Evolutionary conservation across 768 basidiomycete genomes (phyloP), one percentile per base, ranked within the genome.

Genomic region (Leccinum rimulosum): DNA sequence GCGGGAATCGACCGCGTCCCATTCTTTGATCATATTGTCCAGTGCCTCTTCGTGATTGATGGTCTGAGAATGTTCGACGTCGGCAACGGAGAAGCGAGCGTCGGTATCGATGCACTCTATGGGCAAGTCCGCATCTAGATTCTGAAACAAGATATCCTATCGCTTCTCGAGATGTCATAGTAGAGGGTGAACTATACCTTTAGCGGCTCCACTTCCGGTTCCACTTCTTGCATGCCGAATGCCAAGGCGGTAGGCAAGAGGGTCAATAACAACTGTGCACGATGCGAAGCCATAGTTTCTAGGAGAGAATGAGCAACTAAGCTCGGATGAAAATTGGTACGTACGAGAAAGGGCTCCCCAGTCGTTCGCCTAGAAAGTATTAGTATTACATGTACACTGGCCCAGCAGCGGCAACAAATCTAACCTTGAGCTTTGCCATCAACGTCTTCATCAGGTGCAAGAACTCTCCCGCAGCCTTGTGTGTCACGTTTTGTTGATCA

Each of bases 341-440:
- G 47, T 50, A 86, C 84, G 84, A 51, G 83, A 82, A 27, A 86
- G 70, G 0, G 85, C 75, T 27, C 83, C 82, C 85, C 84, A 86
- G 59, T 86, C 84, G 56, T 84, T 84, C 1, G 82, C 78, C 84
- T 85, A 50, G 28, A 54, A 61, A 36, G 5, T 8, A 27, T 66
- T 8, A 63, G 50, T 17, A 52, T 57, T n/a, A 17, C 3, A 5
- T 4, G 3, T 11, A 5, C n/a, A n/a, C 0, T 14, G 3, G 19
- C n/a, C 50, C 17, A 50, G 25, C 14, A 15, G 10, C 3, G 8
- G 10, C 2, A 22, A 43, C 22, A 55, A n/a, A 22, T 30, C 58
- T 50, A 38, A 82, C 85, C 77, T 85, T 86, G 55, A 86, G 69
- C 60, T 86, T 86, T 6, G 85, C 85, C 84, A 86, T 86, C 51